A percentile compares a stretch with the other conserved stretches of the same genome.
Evolutionary conservation across 1,284 basidiomycete genomes (phyloP).

Genomic region (Ceraceosorus guamensis): DNA sequence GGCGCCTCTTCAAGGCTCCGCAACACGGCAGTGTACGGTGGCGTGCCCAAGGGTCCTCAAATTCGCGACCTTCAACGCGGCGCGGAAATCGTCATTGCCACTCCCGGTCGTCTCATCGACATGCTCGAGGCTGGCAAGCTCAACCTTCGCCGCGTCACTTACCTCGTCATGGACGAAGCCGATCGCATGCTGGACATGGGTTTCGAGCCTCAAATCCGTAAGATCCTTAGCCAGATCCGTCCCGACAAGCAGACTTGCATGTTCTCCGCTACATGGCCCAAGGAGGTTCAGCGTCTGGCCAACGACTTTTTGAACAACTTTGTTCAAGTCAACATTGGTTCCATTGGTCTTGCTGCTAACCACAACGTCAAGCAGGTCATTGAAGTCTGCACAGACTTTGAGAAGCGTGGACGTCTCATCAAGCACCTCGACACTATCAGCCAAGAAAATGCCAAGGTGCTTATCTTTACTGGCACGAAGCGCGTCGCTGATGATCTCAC

Average conservation of each 20-base stretch:
- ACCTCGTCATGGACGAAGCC: constrained; percentile 98
- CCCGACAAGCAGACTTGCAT: constrained; percentile 74
- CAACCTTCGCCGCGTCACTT: constrained; percentile 88
- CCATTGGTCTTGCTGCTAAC: constrained; percentile 95
- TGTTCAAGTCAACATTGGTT: constrained; percentile 98
- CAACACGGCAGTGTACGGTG: constrained; percentile 96
- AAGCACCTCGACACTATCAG: constrained; percentile 96
- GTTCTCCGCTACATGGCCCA: constrained; percentile 99
- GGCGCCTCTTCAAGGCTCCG: constrained; percentile 93
- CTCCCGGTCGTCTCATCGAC: constrained; percentile 61
- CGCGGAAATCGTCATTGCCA: constrained; percentile 91
- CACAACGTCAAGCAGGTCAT: constrained; percentile 93
- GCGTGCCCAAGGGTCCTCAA: constrained; percentile 95
- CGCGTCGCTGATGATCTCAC: constrained; percentile 96
- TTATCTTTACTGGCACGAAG: constrained; percentile 98
- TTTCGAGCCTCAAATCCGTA: constrained; percentile 97
- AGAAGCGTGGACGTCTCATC: constrained; percentile 91
- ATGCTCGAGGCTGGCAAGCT: constrained; percentile 95
- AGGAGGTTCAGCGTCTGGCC: constrained; percentile 96
- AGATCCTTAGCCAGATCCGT: constrained; percentile 92
- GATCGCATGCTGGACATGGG: constrained; percentile 98
- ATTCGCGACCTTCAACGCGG: constrained; percentile 95
- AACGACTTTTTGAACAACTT: constrained; percentile 91
- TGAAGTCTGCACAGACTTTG: constrained; percentile 94
- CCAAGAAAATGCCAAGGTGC: constrained; percentile 91